Base-by-base conservation (phyloP, 192 early-diverging fungal genomes). In the Coemansia sp. region DNA sequence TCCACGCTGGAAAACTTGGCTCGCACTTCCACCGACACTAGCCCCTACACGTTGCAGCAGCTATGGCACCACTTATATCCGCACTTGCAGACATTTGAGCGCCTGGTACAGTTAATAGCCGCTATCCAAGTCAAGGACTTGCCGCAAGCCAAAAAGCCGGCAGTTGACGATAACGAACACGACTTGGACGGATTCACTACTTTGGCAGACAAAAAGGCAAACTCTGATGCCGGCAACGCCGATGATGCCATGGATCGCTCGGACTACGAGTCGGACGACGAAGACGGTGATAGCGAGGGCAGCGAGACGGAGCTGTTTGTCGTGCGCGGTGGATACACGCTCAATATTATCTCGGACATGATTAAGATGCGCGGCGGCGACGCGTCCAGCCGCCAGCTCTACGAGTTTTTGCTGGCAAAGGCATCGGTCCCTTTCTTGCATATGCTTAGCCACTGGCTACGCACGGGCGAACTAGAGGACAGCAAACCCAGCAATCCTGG, bases 21-120 rank as follows among this genome's bases (percentile, higher is more conserved):
- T 70, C 86, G 85, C 68, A 85, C 85, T 25, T 87, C 85, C 8
- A 86, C 84, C 1, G 75, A 69, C 23, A 62, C 63, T 14, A 53
- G 50, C 17, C 84, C 86, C 7, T 97, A 98, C 75, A 92, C 94
- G 5, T 72, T 97, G n/a, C 95, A 97, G 69, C 90, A 95, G 76
- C 82, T 98, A 9, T 94, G 92, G 93, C 94, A 90, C 73, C 92
- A 98, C 74, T 72, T 96, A 29, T 87, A 90, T 42, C 94, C 95
- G 23, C 92, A 91, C 11, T 55, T 92, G 45, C 70, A 77, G 44
- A 84, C 84, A 17, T 83, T 91, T 74, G 75, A 79, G 29, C 72
- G 84, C 1, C 62, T 91, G n/a, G 73, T 76, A 63, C 75, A 75
- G 1, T 71, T 92, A 64, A 78, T 86, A 25, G 69, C 74, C 21